Conservation (phyloP, 2,329 filamentous ascomycete species). For the Hymenotorrendiella dingleyae region DNA sequence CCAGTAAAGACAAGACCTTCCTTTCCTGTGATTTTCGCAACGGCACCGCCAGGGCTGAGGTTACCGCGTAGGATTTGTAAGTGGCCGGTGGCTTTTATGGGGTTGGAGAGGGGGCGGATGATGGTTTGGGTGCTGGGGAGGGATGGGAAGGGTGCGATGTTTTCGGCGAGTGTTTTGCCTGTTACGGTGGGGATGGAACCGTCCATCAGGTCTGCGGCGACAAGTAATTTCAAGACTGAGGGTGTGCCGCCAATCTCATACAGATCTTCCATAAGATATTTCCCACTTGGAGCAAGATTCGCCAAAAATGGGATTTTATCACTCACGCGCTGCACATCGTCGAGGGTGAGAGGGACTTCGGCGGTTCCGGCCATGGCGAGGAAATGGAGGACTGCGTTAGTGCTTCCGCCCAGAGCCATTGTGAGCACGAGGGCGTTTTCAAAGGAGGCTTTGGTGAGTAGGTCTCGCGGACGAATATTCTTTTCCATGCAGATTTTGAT, state of each 20-base stretch:
- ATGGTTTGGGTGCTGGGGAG: conserved; percentile 75
- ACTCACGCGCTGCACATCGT: conserved; percentile 65
- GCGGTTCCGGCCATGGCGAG: conserved; percentile 68
- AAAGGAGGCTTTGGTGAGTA: conserved; percentile 64
- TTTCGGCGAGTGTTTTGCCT: conserved; percentile 76
- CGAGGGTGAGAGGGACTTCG: conserved; percentile 54
- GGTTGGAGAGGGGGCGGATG: conserved; percentile 69
- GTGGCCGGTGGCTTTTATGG: conserved; percentile 79
- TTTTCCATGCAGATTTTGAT: conserved; percentile 65
- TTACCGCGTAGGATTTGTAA: conserved; percentile 85
- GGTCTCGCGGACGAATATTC: conserved; percentile 60
- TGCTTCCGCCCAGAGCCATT: conserved; percentile 66
- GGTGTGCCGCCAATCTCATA: conserved; percentile 82
- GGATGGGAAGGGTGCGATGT: conserved; percentile 70
- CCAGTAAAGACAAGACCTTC: conserved; percentile 81
- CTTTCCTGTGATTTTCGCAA: conserved; percentile 95
- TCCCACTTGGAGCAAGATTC: conserved; percentile 69
- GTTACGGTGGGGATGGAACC: conserved; percentile 77
- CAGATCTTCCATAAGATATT: conserved; percentile 83
- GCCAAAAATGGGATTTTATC: conserved; percentile 68
- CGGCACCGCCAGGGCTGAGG: conserved; percentile 79
- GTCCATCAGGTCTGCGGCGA: conserved; percentile 69
- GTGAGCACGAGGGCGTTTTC: conserved; percentile 70
- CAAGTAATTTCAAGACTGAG: conserved; percentile 77
- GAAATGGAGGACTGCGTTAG: conserved; percentile 66